A percentile compares a stretch with the other conserved stretches of the same genome.
phyloP scores from a whole-genome alignment of 2,329 filamentous ascomycete genomes.

The Leptodontidium sp. region DNA sequence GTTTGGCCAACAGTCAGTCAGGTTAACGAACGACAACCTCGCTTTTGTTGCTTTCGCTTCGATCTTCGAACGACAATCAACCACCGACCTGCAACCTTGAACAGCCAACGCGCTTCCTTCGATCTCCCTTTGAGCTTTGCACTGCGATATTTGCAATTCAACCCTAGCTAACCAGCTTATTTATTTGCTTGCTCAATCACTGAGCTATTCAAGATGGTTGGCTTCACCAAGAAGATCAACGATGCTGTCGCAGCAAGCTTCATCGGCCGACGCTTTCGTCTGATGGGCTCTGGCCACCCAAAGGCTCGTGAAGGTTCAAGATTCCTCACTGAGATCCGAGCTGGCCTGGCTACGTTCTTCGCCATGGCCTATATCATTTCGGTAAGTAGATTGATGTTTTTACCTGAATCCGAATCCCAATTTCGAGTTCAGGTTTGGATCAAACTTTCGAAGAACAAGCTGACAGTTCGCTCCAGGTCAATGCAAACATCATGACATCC shows the following conservation, averaged over 20 bases:
- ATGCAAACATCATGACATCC: conserved; percentile 77
- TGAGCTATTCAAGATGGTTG: conserved; percentile 18
- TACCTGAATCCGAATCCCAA: conserved; percentile 52
- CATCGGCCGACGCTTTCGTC: conserved; percentile 77
- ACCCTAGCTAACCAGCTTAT: not conserved
- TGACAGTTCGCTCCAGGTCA: conserved; percentile 45
- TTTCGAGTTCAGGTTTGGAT: conserved; percentile 5
- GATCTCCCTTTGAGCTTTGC: conserved; percentile 2
- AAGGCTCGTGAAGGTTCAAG: conserved; percentile 63
- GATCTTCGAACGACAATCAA: not conserved
- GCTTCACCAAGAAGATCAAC: conserved; percentile 25
- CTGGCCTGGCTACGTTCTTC: conserved; percentile 79
- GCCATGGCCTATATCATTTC: conserved; percentile 80
- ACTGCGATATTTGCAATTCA: not conserved
- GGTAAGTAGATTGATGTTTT: conserved; percentile 51
- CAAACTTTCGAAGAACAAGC: conserved; percentile 48
- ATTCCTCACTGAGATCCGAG: conserved; percentile 86
- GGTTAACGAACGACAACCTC: no score
- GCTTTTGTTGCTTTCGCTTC: not conserved
- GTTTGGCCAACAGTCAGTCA: not conserved
- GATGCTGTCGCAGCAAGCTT: conserved; percentile 65
- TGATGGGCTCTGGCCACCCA: conserved; percentile 82
- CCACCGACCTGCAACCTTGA: not conserved
- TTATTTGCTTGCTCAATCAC: not conserved
- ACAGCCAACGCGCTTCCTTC: not conserved